phyloP scores from a whole-genome alignment of 805 yeast species.

The Yamadazyma phyllophila region DNA sequence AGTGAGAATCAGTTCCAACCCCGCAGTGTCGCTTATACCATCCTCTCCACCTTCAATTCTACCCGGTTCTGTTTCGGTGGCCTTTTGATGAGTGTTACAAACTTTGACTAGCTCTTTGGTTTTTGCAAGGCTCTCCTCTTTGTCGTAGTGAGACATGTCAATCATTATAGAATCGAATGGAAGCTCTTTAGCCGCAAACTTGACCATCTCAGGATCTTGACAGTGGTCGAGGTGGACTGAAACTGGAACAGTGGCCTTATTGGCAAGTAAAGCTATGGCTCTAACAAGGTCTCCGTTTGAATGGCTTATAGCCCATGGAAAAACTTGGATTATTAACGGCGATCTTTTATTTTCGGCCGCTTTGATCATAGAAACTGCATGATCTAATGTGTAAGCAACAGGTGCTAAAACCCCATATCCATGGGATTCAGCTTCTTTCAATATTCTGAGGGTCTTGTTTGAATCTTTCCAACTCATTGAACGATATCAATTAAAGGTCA shows the following conservation, averaged over 20 bases:
- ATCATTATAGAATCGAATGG: slow-evolving; percentile 41
- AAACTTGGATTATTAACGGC: slow-evolving; percentile 32
- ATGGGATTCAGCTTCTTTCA: slow-evolving; percentile 27
- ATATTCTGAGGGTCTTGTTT: slow-evolving; percentile 24
- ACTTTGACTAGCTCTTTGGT: slow-evolving; percentile 27
- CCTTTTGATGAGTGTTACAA: slow-evolving; percentile 25
- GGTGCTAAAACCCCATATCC: slow-evolving; percentile 33
- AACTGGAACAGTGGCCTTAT: slow-evolving; percentile 31
- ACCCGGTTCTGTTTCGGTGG: slow-evolving; percentile 40
- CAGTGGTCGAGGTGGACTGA: slow-evolving; percentile 37
- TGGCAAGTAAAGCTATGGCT: slow-evolving; percentile 22
- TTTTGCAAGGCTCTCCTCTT: slow-evolving; percentile 27
- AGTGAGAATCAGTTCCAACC: slow-evolving; percentile 29
- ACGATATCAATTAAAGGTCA: background rate
- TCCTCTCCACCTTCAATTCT: slow-evolving; percentile 40
- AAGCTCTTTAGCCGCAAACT: slow-evolving; percentile 26
- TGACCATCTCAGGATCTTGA: slow-evolving; percentile 27
- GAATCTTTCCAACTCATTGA: slow-evolving; percentile 6
- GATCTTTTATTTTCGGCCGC: slow-evolving; percentile 33
- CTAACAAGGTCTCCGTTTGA: slow-evolving; percentile 27
- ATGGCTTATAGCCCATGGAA: slow-evolving; percentile 38
- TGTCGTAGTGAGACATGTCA: slow-evolving; percentile 36
- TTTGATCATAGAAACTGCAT: slow-evolving; percentile 29
- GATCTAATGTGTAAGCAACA: slow-evolving; percentile 33
- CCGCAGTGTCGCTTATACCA: slow-evolving; percentile 24